Evolutionary conservation across 768 basidiomycete species (phyloP).

Genomic region (Tephrocybe rancida): DNA sequence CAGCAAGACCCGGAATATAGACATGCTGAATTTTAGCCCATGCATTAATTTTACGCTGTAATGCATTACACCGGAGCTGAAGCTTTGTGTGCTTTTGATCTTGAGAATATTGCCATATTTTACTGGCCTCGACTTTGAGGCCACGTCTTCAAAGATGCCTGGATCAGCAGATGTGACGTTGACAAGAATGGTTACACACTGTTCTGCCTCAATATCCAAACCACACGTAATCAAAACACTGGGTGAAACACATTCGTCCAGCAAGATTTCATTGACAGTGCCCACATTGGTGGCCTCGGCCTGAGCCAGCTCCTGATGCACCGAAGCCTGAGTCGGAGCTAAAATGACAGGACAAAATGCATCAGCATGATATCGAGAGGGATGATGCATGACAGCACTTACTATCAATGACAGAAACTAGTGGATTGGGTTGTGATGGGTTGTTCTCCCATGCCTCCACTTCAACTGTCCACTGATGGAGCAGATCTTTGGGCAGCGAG

Average conservation of each 20-base stretch:
- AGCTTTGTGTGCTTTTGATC: constrained; percentile 7
- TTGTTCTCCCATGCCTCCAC: constrained; percentile 18
- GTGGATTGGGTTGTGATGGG: constrained; percentile 8
- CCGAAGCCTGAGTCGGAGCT: background rate
- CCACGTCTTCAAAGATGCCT: background rate
- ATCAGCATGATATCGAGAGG: background rate
- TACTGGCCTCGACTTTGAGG: constrained; percentile 5
- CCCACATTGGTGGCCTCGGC: constrained; percentile 8
- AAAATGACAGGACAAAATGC: background rate
- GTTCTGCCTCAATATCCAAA: constrained; percentile 18
- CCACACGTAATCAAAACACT: constrained; percentile 9
- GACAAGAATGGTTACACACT: constrained; percentile 12
- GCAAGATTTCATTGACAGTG: constrained; percentile 2
- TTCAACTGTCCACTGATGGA: constrained; percentile 8
- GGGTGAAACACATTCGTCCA: constrained; percentile 1
- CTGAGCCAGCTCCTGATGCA: background rate
- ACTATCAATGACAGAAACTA: constrained; percentile 2
- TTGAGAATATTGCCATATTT: constrained; percentile 7
- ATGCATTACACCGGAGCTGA: constrained; percentile 8
- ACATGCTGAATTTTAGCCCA: constrained; percentile 16
- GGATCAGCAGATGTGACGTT: background rate
- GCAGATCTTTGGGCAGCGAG: background rate
- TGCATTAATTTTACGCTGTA: constrained; percentile 9
- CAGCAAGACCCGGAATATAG: constrained; percentile 14
- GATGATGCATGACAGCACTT: constrained; percentile 3